These are phyloP conservation scores for Protomyces macrosporus DNA, from an alignment of 1,139 yeast species.

Conservation along the genomic window DNA sequence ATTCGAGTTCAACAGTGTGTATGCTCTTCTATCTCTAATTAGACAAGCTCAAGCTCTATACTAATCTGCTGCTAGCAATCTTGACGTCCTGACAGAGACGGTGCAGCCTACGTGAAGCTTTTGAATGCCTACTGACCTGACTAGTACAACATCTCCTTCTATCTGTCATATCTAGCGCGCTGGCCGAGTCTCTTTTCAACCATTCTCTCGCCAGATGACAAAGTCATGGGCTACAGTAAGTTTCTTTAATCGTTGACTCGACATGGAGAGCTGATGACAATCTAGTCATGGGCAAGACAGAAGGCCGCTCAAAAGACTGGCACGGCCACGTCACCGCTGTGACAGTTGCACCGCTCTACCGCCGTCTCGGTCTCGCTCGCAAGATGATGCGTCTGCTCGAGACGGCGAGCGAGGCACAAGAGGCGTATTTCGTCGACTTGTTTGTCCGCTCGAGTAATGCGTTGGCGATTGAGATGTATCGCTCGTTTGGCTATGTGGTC, in stretches of 20 bases:
- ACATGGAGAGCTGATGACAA: background rate
- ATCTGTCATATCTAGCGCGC: constrained; percentile 68
- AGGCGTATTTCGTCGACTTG: constrained; percentile 78
- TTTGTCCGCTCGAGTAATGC: constrained; percentile 82
- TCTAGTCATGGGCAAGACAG: constrained; percentile 86
- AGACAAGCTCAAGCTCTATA: too few species aligned
- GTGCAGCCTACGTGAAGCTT: background rate
- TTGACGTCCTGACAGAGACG: constrained; percentile 30
- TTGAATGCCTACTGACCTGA: background rate
- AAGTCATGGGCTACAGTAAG: constrained; percentile 20
- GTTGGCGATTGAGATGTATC: constrained; percentile 75
- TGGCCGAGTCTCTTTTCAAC: constrained; percentile 75
- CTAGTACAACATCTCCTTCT: constrained; percentile 69
- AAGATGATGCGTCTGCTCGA: constrained; percentile 69
- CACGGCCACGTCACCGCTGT: constrained; percentile 97
- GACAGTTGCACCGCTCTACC: constrained; percentile 73
- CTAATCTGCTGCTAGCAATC: constrained; percentile 23
- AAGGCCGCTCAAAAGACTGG: constrained; percentile 80
- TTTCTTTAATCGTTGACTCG: background rate
- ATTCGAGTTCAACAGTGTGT: constrained; percentile 29
- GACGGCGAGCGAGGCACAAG: constrained; percentile 56
- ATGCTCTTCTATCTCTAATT: background rate
- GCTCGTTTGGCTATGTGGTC: constrained; percentile 76
- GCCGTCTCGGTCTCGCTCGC: constrained; percentile 77
- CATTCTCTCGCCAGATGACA: constrained; percentile 29